Evolutionary conservation across 164 flowering plant species (phyloP), one percentile per base, ranked within the genome.

Genomic region (Brasenia schreberi): DNA sequence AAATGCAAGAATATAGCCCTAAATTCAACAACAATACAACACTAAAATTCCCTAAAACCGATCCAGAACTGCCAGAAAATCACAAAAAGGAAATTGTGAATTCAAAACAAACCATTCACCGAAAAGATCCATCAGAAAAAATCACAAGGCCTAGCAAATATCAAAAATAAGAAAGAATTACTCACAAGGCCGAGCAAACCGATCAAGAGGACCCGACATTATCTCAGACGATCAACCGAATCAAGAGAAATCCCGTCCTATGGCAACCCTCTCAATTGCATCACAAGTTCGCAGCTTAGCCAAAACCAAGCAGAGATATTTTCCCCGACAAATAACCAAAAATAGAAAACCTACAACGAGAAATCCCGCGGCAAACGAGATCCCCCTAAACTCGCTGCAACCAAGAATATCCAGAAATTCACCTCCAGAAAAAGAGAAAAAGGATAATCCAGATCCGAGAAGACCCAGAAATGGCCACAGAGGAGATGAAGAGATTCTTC

Each of bases 131-230:
- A 23, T 23, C 27, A 23, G 27, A 23, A 23, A 23, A 23, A 23
- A 23, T 23, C 27, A 23, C 27, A 23, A 23, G 27, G 27, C 27
- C 27, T 33, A 33, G 39, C 39, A 1, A 33, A 33, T 33, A 33
- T 33, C 39, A 3, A 33, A 18, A 33, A 43, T 39, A 5, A 27
- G n/a, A 68, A 42, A 65, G 42, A 19, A 43, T 9, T 49, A 70
- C 83, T 78, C 66, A 80, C 83, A 77, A 58, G 83, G 83, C 63
- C 68, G 66, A 5, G 83, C 76, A 19, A 80, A 75, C 42, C 81
- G 77, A 70, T 80, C 83, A 17, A 77, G 69, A 0, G 79, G 77
- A 9, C 79, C 79, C 9, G 84, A 75, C 82, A 81, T 81, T 27
- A 42, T 52, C 27, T 52, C 27, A 62, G 42, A 49, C 56, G 56